These are phyloP conservation scores for Pueraria montana DNA, from an alignment of 306 rosid genomes.

Conservation along the genomic window DNA sequence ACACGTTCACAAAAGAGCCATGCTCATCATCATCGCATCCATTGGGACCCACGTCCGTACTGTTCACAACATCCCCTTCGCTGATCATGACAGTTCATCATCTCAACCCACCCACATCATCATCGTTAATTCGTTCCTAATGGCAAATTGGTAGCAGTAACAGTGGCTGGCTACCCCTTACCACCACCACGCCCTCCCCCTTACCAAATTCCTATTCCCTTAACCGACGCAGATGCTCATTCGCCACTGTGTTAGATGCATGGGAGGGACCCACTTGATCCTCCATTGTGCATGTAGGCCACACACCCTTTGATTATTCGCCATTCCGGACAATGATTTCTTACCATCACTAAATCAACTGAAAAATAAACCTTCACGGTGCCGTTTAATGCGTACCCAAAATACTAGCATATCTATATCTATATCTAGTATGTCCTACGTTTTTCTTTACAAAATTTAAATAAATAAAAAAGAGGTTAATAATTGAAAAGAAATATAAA, in stretches of 20 bases:
- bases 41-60: conserved; percentile 64
- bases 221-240: neutral
- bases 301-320: conserved; percentile 32
- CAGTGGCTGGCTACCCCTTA: too few relatives aligned
- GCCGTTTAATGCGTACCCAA: conserved; percentile 27
- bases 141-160: too few relatives aligned
- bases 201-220: neutral
- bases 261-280: conserved; percentile 43
- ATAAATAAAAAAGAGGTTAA: neutral
- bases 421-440: conserved; percentile 26
- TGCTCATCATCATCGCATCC: conserved; percentile 52
- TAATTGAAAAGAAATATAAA: conserved; percentile 9
- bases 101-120: neutral
- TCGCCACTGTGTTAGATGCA: conserved; percentile 15
- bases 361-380: neutral
- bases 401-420: conserved; percentile 28
- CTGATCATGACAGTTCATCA: conserved; percentile 60
- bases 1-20: conserved; percentile 66
- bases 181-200: too few relatives aligned
- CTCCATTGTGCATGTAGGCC: conserved; percentile 26
- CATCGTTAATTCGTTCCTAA: too few relatives aligned
- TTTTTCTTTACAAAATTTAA: neutral
- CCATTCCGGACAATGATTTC: conserved; percentile 29
- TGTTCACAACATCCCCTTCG: conserved; percentile 49
- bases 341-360: neutral